These are phyloP conservation scores for Furcasterigmium furcatum DNA, from an alignment of 2,329 filamentous ascomycete species.

Conservation along the genomic window DNA sequence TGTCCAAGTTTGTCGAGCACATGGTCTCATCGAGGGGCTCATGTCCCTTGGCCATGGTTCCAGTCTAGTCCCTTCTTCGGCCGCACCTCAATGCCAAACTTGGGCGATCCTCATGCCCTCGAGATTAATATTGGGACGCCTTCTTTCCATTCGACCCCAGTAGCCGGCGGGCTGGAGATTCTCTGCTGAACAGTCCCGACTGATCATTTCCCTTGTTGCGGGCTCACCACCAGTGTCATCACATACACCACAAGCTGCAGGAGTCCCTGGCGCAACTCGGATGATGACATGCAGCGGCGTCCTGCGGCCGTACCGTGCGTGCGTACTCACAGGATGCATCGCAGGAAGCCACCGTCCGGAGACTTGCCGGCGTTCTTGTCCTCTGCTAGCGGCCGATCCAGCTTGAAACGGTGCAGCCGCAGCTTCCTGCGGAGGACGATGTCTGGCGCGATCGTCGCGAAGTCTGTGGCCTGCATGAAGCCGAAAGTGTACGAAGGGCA, in stretches of 20 bases:
- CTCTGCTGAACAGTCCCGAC: no score
- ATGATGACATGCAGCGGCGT: background rate
- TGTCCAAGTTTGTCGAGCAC: background rate
- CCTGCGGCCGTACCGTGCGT: background rate
- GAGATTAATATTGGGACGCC: background rate
- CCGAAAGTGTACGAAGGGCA: no score
- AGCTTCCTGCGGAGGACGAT: background rate
- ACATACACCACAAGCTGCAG: background rate
- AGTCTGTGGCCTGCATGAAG: no score
- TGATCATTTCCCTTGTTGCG: background rate
- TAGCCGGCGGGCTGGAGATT: no score
- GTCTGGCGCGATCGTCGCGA: no score
- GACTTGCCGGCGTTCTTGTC: conserved; percentile 11
- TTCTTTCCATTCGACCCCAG: no score
- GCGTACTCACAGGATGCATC: conserved; percentile 6
- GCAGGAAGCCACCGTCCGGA: conserved; percentile 1
- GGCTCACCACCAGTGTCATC: background rate
- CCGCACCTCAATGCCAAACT: no score
- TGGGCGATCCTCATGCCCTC: background rate
- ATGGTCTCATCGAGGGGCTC: background rate
- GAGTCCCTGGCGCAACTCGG: background rate
- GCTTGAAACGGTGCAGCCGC: conserved; percentile 13
- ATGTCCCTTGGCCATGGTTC: background rate
- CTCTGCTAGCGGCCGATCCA: conserved; percentile 6
- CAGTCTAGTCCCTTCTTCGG: no score